Conservation (phyloP, 441 rosid species). For the Metrosideros polymorpha region DNA sequence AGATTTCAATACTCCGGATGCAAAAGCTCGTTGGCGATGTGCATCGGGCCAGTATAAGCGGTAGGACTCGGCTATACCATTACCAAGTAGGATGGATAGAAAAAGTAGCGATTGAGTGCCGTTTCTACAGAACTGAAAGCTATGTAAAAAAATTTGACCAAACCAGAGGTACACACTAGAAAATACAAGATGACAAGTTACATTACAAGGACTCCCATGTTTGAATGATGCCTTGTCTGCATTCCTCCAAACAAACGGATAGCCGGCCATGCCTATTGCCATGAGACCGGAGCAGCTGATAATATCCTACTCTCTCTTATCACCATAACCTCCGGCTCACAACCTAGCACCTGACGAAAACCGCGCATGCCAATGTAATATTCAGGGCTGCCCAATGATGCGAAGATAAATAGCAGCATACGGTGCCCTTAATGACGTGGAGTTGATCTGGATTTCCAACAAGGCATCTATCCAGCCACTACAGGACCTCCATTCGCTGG, state of each 20-base stretch:
- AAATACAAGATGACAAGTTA: neutral
- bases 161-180: neutral
- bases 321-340: neutral
- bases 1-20: neutral
- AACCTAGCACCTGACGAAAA: neutral
- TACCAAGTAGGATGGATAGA: neutral
- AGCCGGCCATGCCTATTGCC: neutral
- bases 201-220: neutral
- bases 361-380: neutral
- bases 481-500: constrained; percentile 43
- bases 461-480: constrained; percentile 14
- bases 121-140: neutral
- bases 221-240: neutral
- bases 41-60: neutral
- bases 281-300: neutral
- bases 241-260: neutral
- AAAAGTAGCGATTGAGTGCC: neutral
- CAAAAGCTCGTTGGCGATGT: neutral
- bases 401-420: neutral
- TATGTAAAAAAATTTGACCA: neutral
- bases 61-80: neutral
- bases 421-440: neutral
- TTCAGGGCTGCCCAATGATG: neutral
- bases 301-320: neutral
- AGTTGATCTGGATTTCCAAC: neutral